phyloP scores from a whole-genome alignment of 768 basidiomycete genomes.

The Hericium alpestre region DNA sequence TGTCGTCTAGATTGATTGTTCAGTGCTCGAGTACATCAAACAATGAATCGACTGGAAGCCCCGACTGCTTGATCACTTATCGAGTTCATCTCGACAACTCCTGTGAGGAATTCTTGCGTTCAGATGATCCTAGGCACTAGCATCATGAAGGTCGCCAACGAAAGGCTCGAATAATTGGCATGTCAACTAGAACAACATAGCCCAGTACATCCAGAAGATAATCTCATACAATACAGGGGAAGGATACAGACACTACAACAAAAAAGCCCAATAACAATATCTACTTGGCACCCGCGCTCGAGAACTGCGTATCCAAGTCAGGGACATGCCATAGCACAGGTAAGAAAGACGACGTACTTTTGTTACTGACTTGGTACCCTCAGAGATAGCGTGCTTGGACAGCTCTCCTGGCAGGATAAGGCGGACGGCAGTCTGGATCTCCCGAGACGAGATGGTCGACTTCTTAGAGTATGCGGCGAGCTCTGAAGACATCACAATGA shows the following conservation, averaged over 20 bases:
- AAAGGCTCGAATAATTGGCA: neutral
- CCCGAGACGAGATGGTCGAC: conserved; percentile 96
- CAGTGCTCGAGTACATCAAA: too few relatives aligned
- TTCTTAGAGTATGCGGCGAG: conserved; percentile 97
- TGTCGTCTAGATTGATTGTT: too few relatives aligned
- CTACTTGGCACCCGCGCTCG: conserved; percentile 62
- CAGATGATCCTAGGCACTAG: neutral
- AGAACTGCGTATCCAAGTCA: conserved; percentile 37
- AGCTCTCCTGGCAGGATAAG: conserved; percentile 95
- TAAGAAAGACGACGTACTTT: conserved; percentile 35
- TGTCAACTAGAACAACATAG: neutral
- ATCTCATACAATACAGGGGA: conserved; percentile 16
- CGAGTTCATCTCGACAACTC: too few relatives aligned
- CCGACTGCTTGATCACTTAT: too few relatives aligned
- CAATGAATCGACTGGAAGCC: too few relatives aligned
- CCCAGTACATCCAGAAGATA: neutral
- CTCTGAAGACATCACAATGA: conserved; percentile 34
- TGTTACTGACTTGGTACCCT: conserved; percentile 89
- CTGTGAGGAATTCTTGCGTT: too few relatives aligned
- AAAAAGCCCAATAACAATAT: conserved; percentile 11
- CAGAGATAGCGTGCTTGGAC: conserved; percentile 88
- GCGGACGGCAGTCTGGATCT: conserved; percentile 95
- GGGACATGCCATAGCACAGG: neutral
- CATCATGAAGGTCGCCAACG: neutral
- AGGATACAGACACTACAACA: conserved; percentile 18